These are phyloP conservation scores for Podospora bellae-mahoneyi DNA, from an alignment of 495 filamentous ascomycete species.

Conservation along the genomic window DNA sequence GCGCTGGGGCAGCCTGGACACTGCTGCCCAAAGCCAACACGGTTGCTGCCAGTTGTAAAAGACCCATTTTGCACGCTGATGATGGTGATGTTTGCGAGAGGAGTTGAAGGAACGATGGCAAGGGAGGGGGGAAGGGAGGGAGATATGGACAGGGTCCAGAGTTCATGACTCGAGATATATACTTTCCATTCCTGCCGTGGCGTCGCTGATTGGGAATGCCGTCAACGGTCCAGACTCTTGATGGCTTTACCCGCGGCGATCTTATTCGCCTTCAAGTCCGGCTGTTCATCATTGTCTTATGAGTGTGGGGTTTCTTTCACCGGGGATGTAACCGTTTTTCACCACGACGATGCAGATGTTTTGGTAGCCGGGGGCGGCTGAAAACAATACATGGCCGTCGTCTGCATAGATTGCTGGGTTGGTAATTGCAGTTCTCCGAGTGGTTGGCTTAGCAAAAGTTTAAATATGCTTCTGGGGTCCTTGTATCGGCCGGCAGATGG, in stretches of 20 bases:
- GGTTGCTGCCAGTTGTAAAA: slow-evolving; percentile 29
- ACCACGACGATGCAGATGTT: slow-evolving; percentile 13
- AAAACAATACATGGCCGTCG: slow-evolving; percentile 2
- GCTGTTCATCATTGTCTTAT: slow-evolving; percentile 12
- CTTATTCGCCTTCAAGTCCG: slow-evolving; percentile 1
- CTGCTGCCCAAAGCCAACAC: slow-evolving; percentile 24
- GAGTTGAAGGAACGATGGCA: neutral
- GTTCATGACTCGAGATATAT: slow-evolving; percentile 13
- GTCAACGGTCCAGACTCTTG: slow-evolving; percentile 1
- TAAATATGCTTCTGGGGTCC: neutral
- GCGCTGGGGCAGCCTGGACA: slow-evolving; percentile 24
- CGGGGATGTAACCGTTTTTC: slow-evolving; percentile 1
- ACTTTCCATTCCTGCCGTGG: neutral
- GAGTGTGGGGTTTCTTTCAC: neutral
- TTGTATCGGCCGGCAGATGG: neutral
- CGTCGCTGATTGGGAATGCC: neutral
- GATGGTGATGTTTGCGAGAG: neutral
- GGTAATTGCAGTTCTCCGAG: slow-evolving; percentile 9
- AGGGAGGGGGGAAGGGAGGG: slow-evolving; percentile 5
- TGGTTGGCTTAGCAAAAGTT: neutral
- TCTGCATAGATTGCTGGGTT: neutral
- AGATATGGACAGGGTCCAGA: neutral
- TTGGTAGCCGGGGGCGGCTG: slow-evolving; percentile 23
- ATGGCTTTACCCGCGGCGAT: slow-evolving; percentile 20
- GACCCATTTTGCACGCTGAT: slow-evolving; percentile 28